Base-by-base conservation (phyloP, 169 alveolate species). In the Plasmodium adleri region DNA sequence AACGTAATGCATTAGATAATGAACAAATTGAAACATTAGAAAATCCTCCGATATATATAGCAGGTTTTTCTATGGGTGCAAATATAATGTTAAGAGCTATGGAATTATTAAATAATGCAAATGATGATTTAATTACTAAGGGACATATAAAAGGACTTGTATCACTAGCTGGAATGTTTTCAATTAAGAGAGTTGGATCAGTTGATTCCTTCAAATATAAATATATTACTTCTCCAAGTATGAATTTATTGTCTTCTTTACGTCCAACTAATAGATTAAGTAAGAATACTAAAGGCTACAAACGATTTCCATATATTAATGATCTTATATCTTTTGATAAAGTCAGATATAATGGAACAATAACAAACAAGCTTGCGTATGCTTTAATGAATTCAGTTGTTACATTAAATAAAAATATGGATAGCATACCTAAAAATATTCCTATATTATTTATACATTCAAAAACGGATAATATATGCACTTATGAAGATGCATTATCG, bases 381-480 rank as follows among this genome's bases (percentile, higher is more conserved):
- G 62, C 7, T n/a, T 15, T 54, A n/a, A n/a, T 54, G 20, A 54
- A 54, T 7, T 13, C 62, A 54, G 20, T 54, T 0, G 20, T 7
- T 13, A 54, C 20, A 3, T 54, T 54, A 54, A 15, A 12, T 15
- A 54, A 15, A 54, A 4, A 54, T 15, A 54, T 10, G 20, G 24
- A 15, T n/a, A 0, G 20, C 4, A 54, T 54, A 7, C 62, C 62
- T 54, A 54, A 10, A 54, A 5, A 54, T 54, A 54, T 54, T 54
- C 62, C 62, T 54, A 54, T 54, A 10, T 54, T 54, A 54, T 54
- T 54, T 54, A 54, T 54, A n/a, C 62, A 54, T 54, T 54, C 62
- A 54, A 54, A 12, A 54, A 15, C 1, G 15, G 62, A 54, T 12
- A 54, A 13, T 54, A n/a, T 54, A 15, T 54, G 62, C 20, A n/a